Evolutionary conservation across 495 filamentous ascomycete species (phyloP).

Genomic region (Hypoxylon perforatum): DNA sequence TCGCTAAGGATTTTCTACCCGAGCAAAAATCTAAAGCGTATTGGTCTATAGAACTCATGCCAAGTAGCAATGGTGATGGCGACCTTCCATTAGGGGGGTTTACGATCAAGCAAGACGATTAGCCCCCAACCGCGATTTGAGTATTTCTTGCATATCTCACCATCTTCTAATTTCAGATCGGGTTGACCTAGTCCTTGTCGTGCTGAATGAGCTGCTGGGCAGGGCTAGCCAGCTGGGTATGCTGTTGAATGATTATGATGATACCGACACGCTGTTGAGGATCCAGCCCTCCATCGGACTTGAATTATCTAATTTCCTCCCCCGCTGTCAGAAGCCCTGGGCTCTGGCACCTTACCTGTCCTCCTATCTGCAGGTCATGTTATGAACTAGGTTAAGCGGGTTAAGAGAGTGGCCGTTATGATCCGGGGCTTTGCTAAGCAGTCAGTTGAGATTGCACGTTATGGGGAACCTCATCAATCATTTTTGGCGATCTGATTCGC

Average conservation of each 20-base stretch:
- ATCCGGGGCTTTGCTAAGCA: slow-evolving; percentile 13
- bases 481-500: slow-evolving; percentile 26
- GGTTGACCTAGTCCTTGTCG: slow-evolving; percentile 1
- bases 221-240: slow-evolving; percentile 13
- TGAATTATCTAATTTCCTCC: slow-evolving; percentile 21
- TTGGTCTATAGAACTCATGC: neutral
- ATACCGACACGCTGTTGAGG: slow-evolving; percentile 15
- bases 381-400: slow-evolving; percentile 18
- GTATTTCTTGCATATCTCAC: neutral
- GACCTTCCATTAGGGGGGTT: neutral
- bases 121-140: slow-evolving; percentile 6
- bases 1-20: neutral
- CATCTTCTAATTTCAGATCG: slow-evolving; percentile 19
- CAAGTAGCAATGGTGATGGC: neutral
- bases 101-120: slow-evolving; percentile 9
- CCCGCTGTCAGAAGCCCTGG: slow-evolving; percentile 1
- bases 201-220: neutral
- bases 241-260: slow-evolving; percentile 3
- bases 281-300: slow-evolving; percentile 10
- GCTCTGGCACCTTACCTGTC: slow-evolving; percentile 1
- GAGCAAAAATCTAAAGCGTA: neutral
- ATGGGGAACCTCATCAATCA: slow-evolving; percentile 22
- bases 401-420: slow-evolving; percentile 11
- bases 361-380: slow-evolving; percentile 23
- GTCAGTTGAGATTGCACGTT: slow-evolving; percentile 24